Percentiles rank a stretch among this genome's conserved stretches.
phyloP scores from a whole-genome alignment of 345 rosid genomes.

The Noccaea bulbosa region DNA sequence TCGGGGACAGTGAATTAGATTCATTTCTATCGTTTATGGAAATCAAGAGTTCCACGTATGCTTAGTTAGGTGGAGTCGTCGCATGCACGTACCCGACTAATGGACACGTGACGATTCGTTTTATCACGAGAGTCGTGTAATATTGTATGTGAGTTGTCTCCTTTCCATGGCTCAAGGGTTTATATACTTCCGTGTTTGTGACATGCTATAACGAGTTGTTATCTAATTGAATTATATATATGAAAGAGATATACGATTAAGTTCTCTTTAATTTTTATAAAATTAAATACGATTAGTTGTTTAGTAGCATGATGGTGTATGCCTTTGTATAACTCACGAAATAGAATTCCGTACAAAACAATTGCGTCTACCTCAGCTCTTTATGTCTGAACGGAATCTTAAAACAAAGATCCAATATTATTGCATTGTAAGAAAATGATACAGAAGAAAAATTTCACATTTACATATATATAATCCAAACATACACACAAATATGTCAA shows the following conservation, averaged over 20 bases:
- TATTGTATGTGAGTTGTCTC: slow-evolving; percentile 32
- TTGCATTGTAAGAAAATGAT: background rate
- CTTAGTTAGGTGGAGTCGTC: slow-evolving; percentile 32
- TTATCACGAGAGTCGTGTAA: slow-evolving; percentile 29
- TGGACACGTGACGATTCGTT: slow-evolving; percentile 23
- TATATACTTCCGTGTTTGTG: slow-evolving; percentile 31
- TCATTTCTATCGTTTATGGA: slow-evolving; percentile 43
- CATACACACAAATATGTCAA: slow-evolving; percentile 13
- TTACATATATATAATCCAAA: background rate
- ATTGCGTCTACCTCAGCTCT: slow-evolving; percentile 16
- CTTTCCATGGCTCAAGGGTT: slow-evolving; percentile 23
- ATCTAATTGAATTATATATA: slow-evolving; percentile 4
- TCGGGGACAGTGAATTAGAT: slow-evolving; percentile 34
- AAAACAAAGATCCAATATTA: slow-evolving; percentile 17
- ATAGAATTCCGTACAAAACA: slow-evolving; percentile 36
- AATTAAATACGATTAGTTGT: background rate
- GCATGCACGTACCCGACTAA: slow-evolving; percentile 30
- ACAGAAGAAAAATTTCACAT: background rate
- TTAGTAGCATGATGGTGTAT: background rate
- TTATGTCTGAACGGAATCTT: slow-evolving; percentile 44
- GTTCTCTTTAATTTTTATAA: background rate
- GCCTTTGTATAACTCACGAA: background rate
- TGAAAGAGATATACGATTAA: background rate
- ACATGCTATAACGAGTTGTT: slow-evolving; percentile 7
- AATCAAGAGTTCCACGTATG: slow-evolving; percentile 36